Base-by-base conservation (phyloP, 768 basidiomycete species). In the Termitomyces sp. region DNA sequence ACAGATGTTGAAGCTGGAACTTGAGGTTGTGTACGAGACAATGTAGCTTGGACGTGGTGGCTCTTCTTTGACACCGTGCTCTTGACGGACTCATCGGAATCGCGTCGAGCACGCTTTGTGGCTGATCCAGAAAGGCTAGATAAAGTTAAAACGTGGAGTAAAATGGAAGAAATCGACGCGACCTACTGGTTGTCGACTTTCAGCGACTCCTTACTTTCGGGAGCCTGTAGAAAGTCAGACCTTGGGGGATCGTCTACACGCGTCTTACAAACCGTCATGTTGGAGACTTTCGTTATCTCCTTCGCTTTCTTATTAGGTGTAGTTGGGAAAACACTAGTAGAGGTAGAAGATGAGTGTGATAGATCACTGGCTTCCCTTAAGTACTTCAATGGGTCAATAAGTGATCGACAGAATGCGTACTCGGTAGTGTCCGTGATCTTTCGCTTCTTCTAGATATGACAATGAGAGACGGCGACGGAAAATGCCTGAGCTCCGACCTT, bases 61-160 rank as follows among this genome's bases (percentile, higher is more conserved):
- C 43, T 56, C 55, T 71, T 74, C 63, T 68, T 70, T 30, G 69
- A 55, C 20, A 55, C 50, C 5, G 62, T 56, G 23, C 63, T 51
- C 30, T 63, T 57, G 51, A 53, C 28, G 40, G 64, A 62, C 23
- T 63, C 63, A 18, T 64, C 61, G 6, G 61, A 63, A 33, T 64
- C 60, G 23, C 55, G 59, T 61, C 64, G 60, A 61, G 57, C 58
- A 33, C 67, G 71, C 52, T 71, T 73, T 1, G 70, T 65, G 13
- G 66, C 68, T 13, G 73, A 67, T 12, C 69, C 70, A 30, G 69
- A 65, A 28, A 70, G 62, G 10, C 74, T 76, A 50, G n/a, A 36
- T 5, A 36, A 13, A 13, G 14, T 3, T 54, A 26, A 16, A 18
- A 50, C 23, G 18, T 33, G 44, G 16, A 40, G 20, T 48, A n/a